Evolutionary conservation across 2,329 filamentous ascomycete species (phyloP), one percentile per base, ranked within the genome.

Genomic region (Penicillium hesseltinei): DNA sequence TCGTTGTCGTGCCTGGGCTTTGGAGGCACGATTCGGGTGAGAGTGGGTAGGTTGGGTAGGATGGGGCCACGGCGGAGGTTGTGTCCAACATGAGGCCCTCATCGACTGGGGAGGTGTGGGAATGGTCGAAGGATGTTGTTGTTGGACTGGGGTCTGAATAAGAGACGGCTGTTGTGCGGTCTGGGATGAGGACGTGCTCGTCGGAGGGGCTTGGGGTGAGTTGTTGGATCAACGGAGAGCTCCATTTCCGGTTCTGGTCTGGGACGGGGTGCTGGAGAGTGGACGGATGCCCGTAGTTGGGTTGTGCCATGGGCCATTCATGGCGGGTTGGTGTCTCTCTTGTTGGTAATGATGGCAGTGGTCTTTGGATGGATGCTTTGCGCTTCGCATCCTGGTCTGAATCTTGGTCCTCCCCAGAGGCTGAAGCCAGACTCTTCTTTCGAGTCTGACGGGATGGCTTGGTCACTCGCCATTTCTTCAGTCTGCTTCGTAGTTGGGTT

Each of bases 401-500:
- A 3, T 66, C 57, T 19, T 38, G 44, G 11, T 71, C 68, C 25
- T 69, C 67, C 17, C 58, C 57, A 19, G 55, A 57, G 23, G 33
- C 21, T 15, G 67, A 51, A n/a, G 43, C 56, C 45, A 65, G 64
- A n/a, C 70, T 65, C 50, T 75, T 76, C 67, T 76, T 77, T 50
- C 75, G 71, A 50, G 70, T 73, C 57, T 77, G 75, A 17, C 75
- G 75, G 25, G 74, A 77, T n/a, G 75, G 74, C 58, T 77, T 77
- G 55, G 74, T 77, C 39, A 77, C 75, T 21, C 75, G 68, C 75
- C 75, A 77, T 68, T 77, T 77, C 72, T 77, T 77, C 46, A 77
- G 59, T 53, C 74, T 70, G 57, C 75, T 77, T 54, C 75, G 74
- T 56, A 77, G 60, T 63, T 77, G 75, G n/a, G 75, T 77, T 64